Conservation (phyloP, 1,139 yeast species). For the Diutina rugosa region DNA sequence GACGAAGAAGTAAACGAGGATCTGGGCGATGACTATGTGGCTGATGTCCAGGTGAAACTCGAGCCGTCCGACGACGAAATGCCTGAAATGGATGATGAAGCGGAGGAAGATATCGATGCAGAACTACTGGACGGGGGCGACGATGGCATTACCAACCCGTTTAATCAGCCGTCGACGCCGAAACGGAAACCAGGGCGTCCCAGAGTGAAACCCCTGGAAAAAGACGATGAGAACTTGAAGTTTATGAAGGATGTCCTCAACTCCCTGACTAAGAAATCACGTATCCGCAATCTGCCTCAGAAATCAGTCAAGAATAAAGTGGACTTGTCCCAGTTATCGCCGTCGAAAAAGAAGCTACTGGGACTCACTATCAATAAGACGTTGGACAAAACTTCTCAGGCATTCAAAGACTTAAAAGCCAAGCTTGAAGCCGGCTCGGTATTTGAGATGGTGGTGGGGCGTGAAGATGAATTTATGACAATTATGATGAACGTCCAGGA, state of each 20-base stretch:
- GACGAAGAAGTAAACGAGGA: conserved; percentile 5
- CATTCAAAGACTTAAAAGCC: conserved; percentile 43
- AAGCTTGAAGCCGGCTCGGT: conserved; percentile 54
- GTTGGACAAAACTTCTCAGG: conserved; percentile 20
- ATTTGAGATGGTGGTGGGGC: conserved; percentile 63
- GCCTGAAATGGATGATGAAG: conserved; percentile 4
- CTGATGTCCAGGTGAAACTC: conserved; percentile 12
- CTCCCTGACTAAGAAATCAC: conserved; percentile 15
- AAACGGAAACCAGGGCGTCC: conserved; percentile 3
- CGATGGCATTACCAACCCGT: conserved; percentile 2
- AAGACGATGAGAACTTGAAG: conserved; percentile 2
- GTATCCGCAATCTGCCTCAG: not conserved
- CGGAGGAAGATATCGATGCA: conserved; percentile 1
- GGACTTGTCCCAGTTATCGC: conserved; percentile 13
- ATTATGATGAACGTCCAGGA: conserved; percentile 61
- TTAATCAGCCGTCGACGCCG: conserved; percentile 4
- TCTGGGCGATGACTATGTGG: conserved; percentile 6
- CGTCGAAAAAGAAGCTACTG: conserved; percentile 11
- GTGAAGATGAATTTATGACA: conserved; percentile 77
- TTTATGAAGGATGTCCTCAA: conserved; percentile 15
- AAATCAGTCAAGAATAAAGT: conserved; percentile 15
- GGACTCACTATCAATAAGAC: conserved; percentile 1
- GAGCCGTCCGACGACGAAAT: conserved; percentile 6
- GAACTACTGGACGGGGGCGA: not conserved
- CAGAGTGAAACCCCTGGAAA: conserved; percentile 3